A percentile compares a stretch with the other conserved stretches of the same genome.
Evolutionary conservation across 495 filamentous ascomycete genomes (phyloP).

Genomic region (Hypoxylon fuscum): DNA sequence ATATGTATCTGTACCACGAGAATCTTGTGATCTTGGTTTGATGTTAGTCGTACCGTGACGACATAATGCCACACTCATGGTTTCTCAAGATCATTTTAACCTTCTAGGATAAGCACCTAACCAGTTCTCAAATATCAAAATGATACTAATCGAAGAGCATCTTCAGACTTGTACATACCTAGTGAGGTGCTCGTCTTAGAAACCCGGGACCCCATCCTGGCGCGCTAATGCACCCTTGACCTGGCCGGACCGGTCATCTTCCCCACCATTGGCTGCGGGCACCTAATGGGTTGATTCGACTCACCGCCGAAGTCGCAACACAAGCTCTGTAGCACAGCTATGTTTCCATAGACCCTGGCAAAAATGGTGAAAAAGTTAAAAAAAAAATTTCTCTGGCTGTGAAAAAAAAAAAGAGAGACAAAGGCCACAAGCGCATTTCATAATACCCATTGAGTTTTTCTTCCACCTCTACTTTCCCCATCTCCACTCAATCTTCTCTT

Average conservation of each 20-base stretch:
- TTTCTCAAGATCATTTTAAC: no score
- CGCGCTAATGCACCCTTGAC: no score
- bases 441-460: slow-evolving; percentile 31
- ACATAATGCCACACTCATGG: slow-evolving; percentile 10
- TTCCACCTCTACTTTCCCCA: slow-evolving; percentile 38
- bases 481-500: slow-evolving; percentile 46
- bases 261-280: slow-evolving; percentile 30
- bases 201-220: slow-evolving; percentile 19
- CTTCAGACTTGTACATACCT: no score
- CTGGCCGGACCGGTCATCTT: slow-evolving; percentile 26
- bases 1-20: not conserved
- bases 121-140: no score
- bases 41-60: no score
- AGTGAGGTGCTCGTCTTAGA: no score
- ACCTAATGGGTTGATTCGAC: slow-evolving; percentile 34
- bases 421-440: slow-evolving; percentile 4
- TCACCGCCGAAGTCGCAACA: slow-evolving; percentile 37
- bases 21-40: no score
- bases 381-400: slow-evolving; percentile 21
- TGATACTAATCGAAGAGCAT: no score
- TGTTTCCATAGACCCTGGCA: slow-evolving; percentile 31
- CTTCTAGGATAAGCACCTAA: no score
- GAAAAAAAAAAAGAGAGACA: not conserved
- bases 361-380: slow-evolving; percentile 22
- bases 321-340: slow-evolving; percentile 23